A percentile compares a stretch with the other conserved stretches of the same genome.
phyloP scores from a whole-genome alignment of 2,329 filamentous ascomycete genomes.

The Monosporascus sp. region DNA sequence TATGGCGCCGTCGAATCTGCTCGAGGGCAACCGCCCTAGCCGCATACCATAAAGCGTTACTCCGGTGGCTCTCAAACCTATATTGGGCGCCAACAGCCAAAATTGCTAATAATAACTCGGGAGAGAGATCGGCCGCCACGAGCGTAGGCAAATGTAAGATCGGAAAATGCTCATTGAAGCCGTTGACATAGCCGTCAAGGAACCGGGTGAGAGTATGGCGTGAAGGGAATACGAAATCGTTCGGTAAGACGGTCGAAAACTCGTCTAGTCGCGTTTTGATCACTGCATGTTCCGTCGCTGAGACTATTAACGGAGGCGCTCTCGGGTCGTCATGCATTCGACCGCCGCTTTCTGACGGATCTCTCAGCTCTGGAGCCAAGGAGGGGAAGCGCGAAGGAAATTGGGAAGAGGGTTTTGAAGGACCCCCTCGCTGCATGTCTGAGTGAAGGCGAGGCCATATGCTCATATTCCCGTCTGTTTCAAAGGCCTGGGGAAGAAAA shows the following conservation, averaged over 20 bases:
- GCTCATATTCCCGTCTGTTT: conserved; percentile 47
- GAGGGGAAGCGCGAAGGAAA: conserved; percentile 52
- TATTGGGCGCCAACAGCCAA: conserved; percentile 64
- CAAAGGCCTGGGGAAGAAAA: conserved; percentile 50
- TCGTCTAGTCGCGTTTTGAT: conserved; percentile 57
- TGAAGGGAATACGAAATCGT: conserved; percentile 63
- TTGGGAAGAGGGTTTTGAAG: conserved; percentile 45
- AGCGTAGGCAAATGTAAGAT: conserved; percentile 66
- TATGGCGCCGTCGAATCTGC: conserved; percentile 53
- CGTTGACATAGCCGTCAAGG: conserved; percentile 63
- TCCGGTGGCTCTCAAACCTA: conserved; percentile 54
- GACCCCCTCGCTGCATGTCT: conserved; percentile 32
- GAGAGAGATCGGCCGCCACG: conserved; percentile 56
- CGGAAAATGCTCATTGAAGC: conserved; percentile 54
- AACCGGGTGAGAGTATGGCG: conserved; percentile 64
- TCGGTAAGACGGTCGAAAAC: conserved; percentile 54
- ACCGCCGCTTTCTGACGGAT: conserved; percentile 31
- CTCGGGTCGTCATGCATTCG: conserved; percentile 38
- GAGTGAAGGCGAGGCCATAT: conserved; percentile 44
- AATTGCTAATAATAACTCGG: conserved; percentile 63
- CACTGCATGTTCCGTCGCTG: conserved; percentile 46
- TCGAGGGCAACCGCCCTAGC: conserved; percentile 53
- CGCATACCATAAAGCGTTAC: conserved; percentile 57
- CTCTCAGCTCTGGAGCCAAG: conserved; percentile 47
- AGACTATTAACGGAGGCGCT: conserved; percentile 41